Evolutionary conservation across 176 grass and related monocot genomes (phyloP).

Genomic region (Triticum turgidum): DNA sequence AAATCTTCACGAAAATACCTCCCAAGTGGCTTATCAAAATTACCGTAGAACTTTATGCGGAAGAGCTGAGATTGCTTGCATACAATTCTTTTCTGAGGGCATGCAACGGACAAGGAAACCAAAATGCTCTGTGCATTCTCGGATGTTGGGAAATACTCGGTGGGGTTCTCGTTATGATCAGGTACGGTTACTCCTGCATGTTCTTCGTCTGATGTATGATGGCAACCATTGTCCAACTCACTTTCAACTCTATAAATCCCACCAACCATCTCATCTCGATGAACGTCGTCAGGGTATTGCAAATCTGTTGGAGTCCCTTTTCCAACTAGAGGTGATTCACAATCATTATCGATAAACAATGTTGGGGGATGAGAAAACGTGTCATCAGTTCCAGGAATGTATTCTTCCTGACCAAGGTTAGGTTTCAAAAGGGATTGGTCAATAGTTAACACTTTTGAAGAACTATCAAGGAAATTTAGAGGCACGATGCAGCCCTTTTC

Average conservation of each 20-base stretch:
- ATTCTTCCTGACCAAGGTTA: constrained; percentile 39
- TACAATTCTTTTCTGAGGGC: constrained; percentile 62
- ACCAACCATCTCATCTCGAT: constrained; percentile 23
- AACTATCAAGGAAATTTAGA: constrained; percentile 20
- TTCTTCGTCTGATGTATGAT: constrained; percentile 69
- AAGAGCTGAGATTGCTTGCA: constrained; percentile 86
- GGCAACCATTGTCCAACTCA: constrained; percentile 45
- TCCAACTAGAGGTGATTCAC: constrained; percentile 24
- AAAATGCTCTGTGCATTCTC: constrained; percentile 94
- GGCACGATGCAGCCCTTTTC: constrained; percentile 37
- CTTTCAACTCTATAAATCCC: constrained; percentile 38
- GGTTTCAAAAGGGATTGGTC: constrained; percentile 27
- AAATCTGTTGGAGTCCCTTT: constrained; percentile 8
- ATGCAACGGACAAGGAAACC: constrained; percentile 84
- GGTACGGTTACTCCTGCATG: constrained; percentile 30
- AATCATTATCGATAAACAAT: constrained; percentile 27
- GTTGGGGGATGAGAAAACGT: constrained; percentile 11
- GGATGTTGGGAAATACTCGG: constrained; percentile 67
- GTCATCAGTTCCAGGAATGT: constrained; percentile 16
- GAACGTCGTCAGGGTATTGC: neutral
- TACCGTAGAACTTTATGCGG: constrained; percentile 97
- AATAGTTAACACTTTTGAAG: constrained; percentile 22
- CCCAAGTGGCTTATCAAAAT: constrained; percentile 96
- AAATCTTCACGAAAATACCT: constrained; percentile 93
- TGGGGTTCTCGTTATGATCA: constrained; percentile 45